Evolutionary conservation across 805 yeast genomes (phyloP), one percentile per base, ranked within the genome.

Genomic region (Candida koratica): DNA sequence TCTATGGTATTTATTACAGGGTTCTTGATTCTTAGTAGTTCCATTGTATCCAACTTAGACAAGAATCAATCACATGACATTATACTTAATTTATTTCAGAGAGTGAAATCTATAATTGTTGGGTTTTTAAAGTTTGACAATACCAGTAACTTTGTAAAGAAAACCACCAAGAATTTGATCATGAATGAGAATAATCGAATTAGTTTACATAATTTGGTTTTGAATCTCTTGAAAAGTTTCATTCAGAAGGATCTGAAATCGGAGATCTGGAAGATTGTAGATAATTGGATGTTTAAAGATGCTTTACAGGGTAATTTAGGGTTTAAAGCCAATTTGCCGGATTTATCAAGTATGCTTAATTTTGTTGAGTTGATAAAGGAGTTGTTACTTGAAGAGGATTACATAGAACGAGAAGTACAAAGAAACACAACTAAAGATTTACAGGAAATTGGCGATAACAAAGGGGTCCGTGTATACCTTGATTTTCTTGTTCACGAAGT

Each of bases 381-480:
- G 6, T 59, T 81, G 35, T 37, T 72, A 57, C n/a, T n/a, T n/a
- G 37, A 47, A 27, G 51, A 62, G 28, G 34, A 86, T 12, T 16
- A 19, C 12, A 10, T 8, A 8, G 23, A 10, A 20, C 23, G 10
- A 8, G 7, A 8, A 20, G 10, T 20, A 20, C 9, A 10, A 5
- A 4, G n/a, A 15, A 16, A 17, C 15, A 17, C 48, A 59, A 30
- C 79, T 10, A 67, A 77, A 9, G 83, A 69, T 48, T 95, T 95
- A 1, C 47, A 63, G 5, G 75, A 71, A 35, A 54, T 87, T 17
- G 96, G 96, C 0, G 53, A 54, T 2, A 64, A 67, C 0, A 55
- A 67, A 12, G 95, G 96, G 2, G 58, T 87, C 5, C 77, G 88
- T 76, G 87, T 93, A 3, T 90, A 89, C 48, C 55, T 84, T 36